Conservation (phyloP, 2,329 filamentous ascomycete genomes). For the Mycosphaerelloides madeirae region DNA sequence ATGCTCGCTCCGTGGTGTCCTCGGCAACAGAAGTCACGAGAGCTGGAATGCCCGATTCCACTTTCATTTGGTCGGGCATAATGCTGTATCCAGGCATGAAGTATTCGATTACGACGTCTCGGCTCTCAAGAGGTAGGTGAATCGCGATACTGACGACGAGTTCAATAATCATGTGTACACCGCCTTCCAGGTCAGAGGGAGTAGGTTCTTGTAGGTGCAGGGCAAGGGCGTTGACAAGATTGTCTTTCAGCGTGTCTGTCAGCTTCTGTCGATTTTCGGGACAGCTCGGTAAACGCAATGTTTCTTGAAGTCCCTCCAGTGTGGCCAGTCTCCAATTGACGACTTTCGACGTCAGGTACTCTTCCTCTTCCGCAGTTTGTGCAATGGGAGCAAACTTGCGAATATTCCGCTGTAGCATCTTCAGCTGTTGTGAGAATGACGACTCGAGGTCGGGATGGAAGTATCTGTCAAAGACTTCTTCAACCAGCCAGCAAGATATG, state of each 20-base stretch:
- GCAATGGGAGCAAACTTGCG: slow-evolving; percentile 69
- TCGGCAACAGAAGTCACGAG: slow-evolving; percentile 40
- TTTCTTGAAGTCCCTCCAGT: slow-evolving; percentile 76
- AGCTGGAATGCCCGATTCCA: slow-evolving; percentile 57
- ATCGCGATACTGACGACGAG: slow-evolving; percentile 78
- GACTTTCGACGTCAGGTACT: slow-evolving; percentile 80
- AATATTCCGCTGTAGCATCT: slow-evolving; percentile 83
- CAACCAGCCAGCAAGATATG: slow-evolving; percentile 83
- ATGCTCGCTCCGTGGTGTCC: slow-evolving; percentile 40
- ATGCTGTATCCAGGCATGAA: slow-evolving; percentile 71
- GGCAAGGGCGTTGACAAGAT: slow-evolving; percentile 65
- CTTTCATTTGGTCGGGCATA: slow-evolving; percentile 73
- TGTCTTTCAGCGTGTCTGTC: slow-evolving; percentile 56
- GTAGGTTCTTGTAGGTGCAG: slow-evolving; percentile 72
- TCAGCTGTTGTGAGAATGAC: slow-evolving; percentile 70
- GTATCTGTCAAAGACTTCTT: slow-evolving; percentile 84
- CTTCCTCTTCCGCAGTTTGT: slow-evolving; percentile 78
- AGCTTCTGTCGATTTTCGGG: slow-evolving; percentile 60
- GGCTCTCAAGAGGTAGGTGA: slow-evolving; percentile 83
- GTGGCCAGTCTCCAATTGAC: slow-evolving; percentile 92
- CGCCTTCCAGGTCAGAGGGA: slow-evolving; percentile 77
- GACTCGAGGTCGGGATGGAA: slow-evolving; percentile 87
- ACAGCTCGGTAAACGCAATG: slow-evolving; percentile 62
- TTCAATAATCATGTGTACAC: slow-evolving; percentile 87
- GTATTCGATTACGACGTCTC: slow-evolving; percentile 84